Conservation (phyloP, 2,329 filamentous ascomycete genomes). For the Pyricularia pennisetigena region DNA sequence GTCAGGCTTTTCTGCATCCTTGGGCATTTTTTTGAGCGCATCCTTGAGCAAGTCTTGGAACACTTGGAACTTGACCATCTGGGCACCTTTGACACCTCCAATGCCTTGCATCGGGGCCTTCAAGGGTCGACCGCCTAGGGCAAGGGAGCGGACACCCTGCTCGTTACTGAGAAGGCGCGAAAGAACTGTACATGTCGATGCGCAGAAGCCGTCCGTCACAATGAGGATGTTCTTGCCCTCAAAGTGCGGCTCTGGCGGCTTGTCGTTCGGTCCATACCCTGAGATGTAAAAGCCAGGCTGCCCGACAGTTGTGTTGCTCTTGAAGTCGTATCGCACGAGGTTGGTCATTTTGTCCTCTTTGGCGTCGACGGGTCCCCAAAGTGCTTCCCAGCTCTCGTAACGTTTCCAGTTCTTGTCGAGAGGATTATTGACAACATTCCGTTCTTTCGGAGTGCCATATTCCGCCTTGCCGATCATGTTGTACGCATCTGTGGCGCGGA, state of each 20-base stretch:
- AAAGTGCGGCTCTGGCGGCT: constrained; percentile 3
- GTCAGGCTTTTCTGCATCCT: neutral
- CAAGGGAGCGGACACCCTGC: constrained; percentile 40
- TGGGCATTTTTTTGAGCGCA: constrained; percentile 9
- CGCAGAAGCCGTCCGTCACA: constrained; percentile 16
- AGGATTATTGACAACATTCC: constrained; percentile 1
- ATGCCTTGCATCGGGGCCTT: constrained; percentile 47
- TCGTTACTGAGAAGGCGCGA: constrained; percentile 17
- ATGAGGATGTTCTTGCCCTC: constrained; percentile 11
- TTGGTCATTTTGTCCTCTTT: neutral
- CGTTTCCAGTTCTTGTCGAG: constrained; percentile 1
- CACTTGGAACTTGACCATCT: constrained; percentile 7
- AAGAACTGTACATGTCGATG: constrained; percentile 17
- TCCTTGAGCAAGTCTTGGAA: constrained; percentile 10
- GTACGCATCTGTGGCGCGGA: constrained; percentile 2
- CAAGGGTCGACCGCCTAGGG: constrained; percentile 47
- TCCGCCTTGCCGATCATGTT: neutral
- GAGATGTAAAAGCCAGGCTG: constrained; percentile 6
- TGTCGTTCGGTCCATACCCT: constrained; percentile 4
- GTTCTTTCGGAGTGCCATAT: constrained; percentile 3
- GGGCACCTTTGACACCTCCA: constrained; percentile 49
- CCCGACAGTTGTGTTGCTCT: constrained; percentile 9
- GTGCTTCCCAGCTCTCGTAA: neutral
- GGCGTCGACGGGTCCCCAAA: neutral
- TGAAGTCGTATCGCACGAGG: constrained; percentile 9